Percentiles rank a stretch among this genome's conserved stretches.
Evolutionary conservation across 2,329 filamentous ascomycete species (phyloP).

Genomic region (Pseudogymnoascus sp.): DNA sequence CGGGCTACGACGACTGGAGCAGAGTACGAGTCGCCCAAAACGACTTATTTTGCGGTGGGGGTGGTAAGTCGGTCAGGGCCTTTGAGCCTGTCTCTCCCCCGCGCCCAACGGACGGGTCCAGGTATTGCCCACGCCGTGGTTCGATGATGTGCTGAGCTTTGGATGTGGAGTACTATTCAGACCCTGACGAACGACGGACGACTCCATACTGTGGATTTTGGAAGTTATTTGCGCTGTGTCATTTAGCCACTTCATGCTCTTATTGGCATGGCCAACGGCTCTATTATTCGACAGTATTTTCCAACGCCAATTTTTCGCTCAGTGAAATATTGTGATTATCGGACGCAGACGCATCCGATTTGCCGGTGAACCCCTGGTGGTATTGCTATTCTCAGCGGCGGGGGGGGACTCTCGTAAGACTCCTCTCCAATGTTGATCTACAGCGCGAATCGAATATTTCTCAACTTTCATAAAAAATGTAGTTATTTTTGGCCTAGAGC

Average conservation of each 20-base stretch:
- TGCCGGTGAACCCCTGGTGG: not conserved
- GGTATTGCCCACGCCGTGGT: not conserved
- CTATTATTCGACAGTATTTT: not conserved
- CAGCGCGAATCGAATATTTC: not conserved
- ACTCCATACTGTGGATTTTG: not conserved
- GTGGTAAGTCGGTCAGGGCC: not conserved
- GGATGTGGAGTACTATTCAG: not conserved
- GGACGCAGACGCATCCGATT: not conserved
- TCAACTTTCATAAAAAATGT: conserved; percentile 1
- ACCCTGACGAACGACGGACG: not conserved
- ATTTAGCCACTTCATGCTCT: conserved; percentile 1
- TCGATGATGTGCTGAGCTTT: conserved; percentile 4
- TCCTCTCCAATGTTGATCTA: not conserved
- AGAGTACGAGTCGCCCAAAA: not conserved
- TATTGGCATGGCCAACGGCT: not conserved
- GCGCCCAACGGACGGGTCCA: not conserved
- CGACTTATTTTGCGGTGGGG: not conserved
- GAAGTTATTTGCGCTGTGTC: not conserved
- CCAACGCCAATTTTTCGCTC: not conserved
- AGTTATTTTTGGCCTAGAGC: not conserved
- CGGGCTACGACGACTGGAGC: not conserved
- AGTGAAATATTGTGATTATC: conserved; percentile 1
- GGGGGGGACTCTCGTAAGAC: not conserved
- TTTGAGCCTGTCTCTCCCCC: conserved; percentile 4
- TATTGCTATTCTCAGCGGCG: conserved; percentile 4